Base-by-base conservation (phyloP, 164 flowering plant genomes). In the Aristolochia contorta region DNA sequence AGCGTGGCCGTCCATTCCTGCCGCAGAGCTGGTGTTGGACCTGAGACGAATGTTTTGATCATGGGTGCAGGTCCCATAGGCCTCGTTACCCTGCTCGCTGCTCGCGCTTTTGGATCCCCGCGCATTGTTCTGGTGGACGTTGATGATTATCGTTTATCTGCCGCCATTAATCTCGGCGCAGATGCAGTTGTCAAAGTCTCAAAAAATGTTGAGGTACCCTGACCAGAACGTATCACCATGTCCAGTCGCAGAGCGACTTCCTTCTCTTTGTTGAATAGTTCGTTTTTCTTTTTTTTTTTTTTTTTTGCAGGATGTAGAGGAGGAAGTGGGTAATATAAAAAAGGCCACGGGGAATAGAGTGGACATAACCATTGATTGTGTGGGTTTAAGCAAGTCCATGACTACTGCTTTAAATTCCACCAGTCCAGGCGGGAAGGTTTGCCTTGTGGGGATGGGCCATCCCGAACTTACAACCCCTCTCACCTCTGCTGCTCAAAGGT, bases 41-140 rank as follows among this genome's bases (percentile, higher is more conserved):
- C 96, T 1, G 96, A 85, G 69, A 86, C 88, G 27, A 88, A 75
- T 64, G 91, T 86, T 0, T 65, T 90, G 77, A 67, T 88, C 61
- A 81, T 90, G 86, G 96, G 97, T 62, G 99, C 99, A 1, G 96
- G 99, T 24, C 95, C 97, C 2, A 90, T 93, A n/a, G 99, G 99
- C 51, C 91, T 88, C 16, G 91, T 93, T 12, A 79, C 93, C 14
- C 33, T 90, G 92, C 74, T 88, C 7, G 76, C 89, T 20, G 96
- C 97, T 59, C 91, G 88, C 52, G 95, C 96, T 59, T 93, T 90
- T 74, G 93, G 96, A 30, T 85, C 88, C 32, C 89, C 93, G 7
- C 79, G 73, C 69, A 76, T 93, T 64, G 81, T 82, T 59, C 67
- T 93, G 58, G 96, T 81, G 59, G 96, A 90, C 69, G 93, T 90